These are phyloP conservation scores for Paspalum vaginatum DNA, from an alignment of 176 grass and related monocot genomes.

Conservation along the genomic window DNA sequence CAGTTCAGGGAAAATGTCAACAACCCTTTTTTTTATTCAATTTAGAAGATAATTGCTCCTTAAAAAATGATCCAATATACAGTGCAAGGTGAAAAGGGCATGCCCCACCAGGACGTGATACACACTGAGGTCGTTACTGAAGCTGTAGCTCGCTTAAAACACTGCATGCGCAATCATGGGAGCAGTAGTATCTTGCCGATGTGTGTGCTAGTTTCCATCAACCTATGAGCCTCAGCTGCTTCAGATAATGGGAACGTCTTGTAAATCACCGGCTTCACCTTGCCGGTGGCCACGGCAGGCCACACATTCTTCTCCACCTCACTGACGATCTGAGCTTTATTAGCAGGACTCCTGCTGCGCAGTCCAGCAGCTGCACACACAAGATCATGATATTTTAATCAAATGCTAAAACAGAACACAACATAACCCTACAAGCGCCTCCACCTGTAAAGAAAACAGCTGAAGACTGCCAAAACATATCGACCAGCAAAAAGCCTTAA, in stretches of 20 bases:
- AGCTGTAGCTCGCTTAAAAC: background rate
- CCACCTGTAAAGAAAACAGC: background rate
- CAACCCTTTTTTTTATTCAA: background rate
- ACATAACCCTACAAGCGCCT: background rate
- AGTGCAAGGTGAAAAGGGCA: background rate
- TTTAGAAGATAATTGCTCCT: background rate
- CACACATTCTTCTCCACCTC: conserved; percentile 86
- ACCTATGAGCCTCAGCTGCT: conserved; percentile 73
- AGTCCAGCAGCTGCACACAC: conserved; percentile 65
- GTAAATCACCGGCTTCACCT: conserved; percentile 79
- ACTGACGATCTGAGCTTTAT: conserved; percentile 74
- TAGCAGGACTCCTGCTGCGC: conserved; percentile 56
- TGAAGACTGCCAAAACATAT: background rate
- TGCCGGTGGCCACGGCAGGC: conserved; percentile 62
- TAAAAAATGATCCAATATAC: background rate
- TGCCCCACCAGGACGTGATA: background rate
- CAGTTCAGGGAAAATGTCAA: background rate
- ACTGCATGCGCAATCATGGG: conserved; percentile 37
- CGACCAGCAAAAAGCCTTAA: background rate
- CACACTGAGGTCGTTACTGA: background rate
- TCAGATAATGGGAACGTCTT: conserved; percentile 66
- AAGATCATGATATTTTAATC: background rate
- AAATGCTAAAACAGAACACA: background rate
- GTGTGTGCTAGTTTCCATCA: conserved; percentile 79
- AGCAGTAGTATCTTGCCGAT: conserved; percentile 87